Base-by-base conservation (phyloP, 2,329 filamentous ascomycete species). In the Diatrype stigma region DNA sequence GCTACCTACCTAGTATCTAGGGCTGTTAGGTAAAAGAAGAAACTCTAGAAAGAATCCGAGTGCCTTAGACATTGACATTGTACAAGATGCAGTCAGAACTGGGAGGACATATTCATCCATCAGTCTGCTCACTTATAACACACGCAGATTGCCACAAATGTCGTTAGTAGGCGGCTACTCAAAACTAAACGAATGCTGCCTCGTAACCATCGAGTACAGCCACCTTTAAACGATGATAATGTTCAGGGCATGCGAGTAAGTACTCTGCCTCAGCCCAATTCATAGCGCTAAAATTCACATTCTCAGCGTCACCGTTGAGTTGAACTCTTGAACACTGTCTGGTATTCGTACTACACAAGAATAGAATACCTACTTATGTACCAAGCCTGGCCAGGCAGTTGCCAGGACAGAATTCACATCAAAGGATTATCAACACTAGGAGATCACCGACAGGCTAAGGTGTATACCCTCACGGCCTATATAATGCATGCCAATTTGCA, bases 151-250 rank as follows among this genome's bases (percentile, higher is more conserved):
- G 10, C 26, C 26, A 6, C 26, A 30, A 10, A 30, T 30, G 10
- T 30, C 26, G 5, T 30, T 30, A 10, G 26, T 6, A 30, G 26
- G 10, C 26, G 26, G 26, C 6, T 30, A 30, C 5, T 30, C 26
- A 30, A 30, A 30, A 10, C 37, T 17, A 40, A 19, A 40, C 37
- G 17, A 40, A 3, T 44, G 51, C 46, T 53, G 51, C 47, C 45
- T 51, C 50, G 59, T 62, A 62, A 49, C 55, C 32, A 48, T 56
- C 53, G 55, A 55, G 60, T 62, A 61, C 51, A 58, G 53, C 54
- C 57, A 59, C 55, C 53, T 56, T n/a, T 56, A 48, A 49, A 50
- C 54, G 59, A 61, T 61, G 56, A 59, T 56, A 51, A 56, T 57
- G 56, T 57, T 52, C 53, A 55, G 54, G 55, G 57, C n/a, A n/a